Evolutionary conservation across 441 rosid genomes (phyloP), one percentile per base, ranked within the genome.

Genomic region (Bruguiera hainesii): DNA sequence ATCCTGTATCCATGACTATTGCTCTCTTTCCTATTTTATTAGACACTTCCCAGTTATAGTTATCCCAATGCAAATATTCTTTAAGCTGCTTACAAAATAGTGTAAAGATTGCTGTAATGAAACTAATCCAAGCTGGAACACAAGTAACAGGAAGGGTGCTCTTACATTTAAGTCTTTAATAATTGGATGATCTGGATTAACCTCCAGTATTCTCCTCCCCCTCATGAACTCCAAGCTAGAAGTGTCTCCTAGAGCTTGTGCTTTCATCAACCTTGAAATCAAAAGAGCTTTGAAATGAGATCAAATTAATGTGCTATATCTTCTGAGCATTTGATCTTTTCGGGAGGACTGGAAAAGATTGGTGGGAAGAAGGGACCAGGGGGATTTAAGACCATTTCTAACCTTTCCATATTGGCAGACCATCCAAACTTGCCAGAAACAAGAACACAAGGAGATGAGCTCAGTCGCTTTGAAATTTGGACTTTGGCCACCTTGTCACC

Each of bases 361-460:
- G 16, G 23, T 60, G 37, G 26, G 5, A 19, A 28, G 2, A 51
- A 13, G 60, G 51, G 30, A 18, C 2, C 2, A 0, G 25, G 2
- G 7, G 13, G 58, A 20, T 19, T 57, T 23, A 60, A 51, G 28
- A 62, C 23, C 28, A 60, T 20, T 58, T 66, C 82, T 39, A 62
- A 91, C 97, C 99, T 95, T 78, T 96, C 98, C 99, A 96, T 96
- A 69, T 96, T 96, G 46, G 98, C 97, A n/a, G 96, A 92, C 99
- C 99, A 96, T n/a, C 99, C 96, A 63, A 92, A 96, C 76, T 92
- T 90, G 61, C 98, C 97, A 58, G 97, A 90, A 67, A 96, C 99
- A 70, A 96, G 97, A 65, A 90, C 98, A 53, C 98, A 92, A 8
- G 99, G 98, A 68, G 99, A 92, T 35, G 96, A 87, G 71, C 96